These are phyloP conservation scores for Ampelomyces quisqualis DNA, from an alignment of 2,329 filamentous ascomycete species.

Conservation along the genomic window DNA sequence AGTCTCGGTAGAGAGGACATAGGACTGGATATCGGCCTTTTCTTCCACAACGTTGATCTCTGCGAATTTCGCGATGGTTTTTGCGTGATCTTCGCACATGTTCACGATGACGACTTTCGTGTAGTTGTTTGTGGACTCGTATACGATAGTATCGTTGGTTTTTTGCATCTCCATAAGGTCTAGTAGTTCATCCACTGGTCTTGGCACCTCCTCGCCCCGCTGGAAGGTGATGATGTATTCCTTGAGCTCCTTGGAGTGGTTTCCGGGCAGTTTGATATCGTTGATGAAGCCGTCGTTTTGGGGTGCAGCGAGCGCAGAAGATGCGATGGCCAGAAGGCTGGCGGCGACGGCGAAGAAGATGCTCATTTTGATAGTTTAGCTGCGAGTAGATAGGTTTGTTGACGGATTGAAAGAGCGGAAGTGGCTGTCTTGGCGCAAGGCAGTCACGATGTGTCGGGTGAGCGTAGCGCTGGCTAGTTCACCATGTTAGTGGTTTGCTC, in stretches of 20 bases:
- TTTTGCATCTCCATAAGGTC: conserved; percentile 21
- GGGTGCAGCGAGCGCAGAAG: conserved; percentile 21
- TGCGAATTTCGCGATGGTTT: conserved; percentile 42
- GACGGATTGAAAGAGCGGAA: conserved; percentile 14
- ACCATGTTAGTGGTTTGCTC: conserved; percentile 20
- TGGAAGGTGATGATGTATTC: conserved; percentile 30
- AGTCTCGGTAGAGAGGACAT: conserved; percentile 28
- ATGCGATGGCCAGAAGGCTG: conserved; percentile 27
- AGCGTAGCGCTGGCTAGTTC: conserved; percentile 26
- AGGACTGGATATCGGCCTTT: conserved; percentile 38
- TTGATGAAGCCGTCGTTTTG: conserved; percentile 30
- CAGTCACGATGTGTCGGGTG: conserved; percentile 18
- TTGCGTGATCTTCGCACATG: conserved; percentile 45
- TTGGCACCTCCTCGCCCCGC: conserved; percentile 20
- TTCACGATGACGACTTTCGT: conserved; percentile 44
- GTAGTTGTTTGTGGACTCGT: conserved; percentile 42
- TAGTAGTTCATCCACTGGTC: too few species aligned
- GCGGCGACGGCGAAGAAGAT: conserved; percentile 28
- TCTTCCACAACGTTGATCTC: conserved; percentile 48
- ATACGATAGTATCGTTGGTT: conserved; percentile 37
- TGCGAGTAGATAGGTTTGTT: conserved; percentile 16
- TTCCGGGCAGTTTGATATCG: conserved; percentile 17
- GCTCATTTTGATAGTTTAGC: conserved; percentile 38
- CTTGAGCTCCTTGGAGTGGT: conserved; percentile 35
- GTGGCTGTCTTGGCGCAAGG: conserved; percentile 14